Conservation (phyloP, 2,329 filamentous ascomycete genomes). For the Tympanopsis confertula region DNA sequence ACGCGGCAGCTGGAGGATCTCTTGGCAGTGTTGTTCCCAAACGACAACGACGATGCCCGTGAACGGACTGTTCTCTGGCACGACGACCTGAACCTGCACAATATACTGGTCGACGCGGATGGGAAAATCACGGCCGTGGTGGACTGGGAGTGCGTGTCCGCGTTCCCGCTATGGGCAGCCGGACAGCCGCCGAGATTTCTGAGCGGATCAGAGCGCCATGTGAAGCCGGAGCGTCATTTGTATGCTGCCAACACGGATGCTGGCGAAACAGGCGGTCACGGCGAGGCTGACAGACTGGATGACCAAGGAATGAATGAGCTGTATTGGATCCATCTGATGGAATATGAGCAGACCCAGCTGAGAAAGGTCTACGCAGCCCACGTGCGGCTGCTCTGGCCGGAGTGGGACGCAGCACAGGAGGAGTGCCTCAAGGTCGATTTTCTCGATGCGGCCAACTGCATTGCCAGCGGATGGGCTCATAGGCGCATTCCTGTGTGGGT, state of each 20-base stretch:
- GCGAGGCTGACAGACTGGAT: constrained; percentile 13
- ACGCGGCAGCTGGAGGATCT: constrained; percentile 14
- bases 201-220: constrained; percentile 10
- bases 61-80: constrained; percentile 22
- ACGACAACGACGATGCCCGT: constrained; percentile 5
- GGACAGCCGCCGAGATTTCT: constrained; percentile 21
- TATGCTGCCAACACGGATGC: constrained; percentile 15
- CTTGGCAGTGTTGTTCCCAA: constrained; percentile 18
- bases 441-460: too few relatives aligned
- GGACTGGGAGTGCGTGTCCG: constrained; percentile 30
- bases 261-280: constrained; percentile 3
- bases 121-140: constrained; percentile 22
- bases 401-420: too few relatives aligned
- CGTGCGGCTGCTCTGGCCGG: constrained; percentile 16
- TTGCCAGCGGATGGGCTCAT: too few relatives aligned
- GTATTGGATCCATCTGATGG: constrained; percentile 25
- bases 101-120: constrained; percentile 25
- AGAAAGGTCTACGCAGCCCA: constrained; percentile 17
- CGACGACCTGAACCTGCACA: constrained; percentile 21
- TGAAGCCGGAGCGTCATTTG: constrained; percentile 15
- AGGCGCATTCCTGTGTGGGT: too few relatives aligned
- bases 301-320: constrained; percentile 23
- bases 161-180: constrained; percentile 24
- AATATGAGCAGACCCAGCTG: constrained; percentile 25
- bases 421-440: too few relatives aligned